Base-by-base conservation (phyloP, 306 rosid genomes). In the Inga leiocalycina region DNA sequence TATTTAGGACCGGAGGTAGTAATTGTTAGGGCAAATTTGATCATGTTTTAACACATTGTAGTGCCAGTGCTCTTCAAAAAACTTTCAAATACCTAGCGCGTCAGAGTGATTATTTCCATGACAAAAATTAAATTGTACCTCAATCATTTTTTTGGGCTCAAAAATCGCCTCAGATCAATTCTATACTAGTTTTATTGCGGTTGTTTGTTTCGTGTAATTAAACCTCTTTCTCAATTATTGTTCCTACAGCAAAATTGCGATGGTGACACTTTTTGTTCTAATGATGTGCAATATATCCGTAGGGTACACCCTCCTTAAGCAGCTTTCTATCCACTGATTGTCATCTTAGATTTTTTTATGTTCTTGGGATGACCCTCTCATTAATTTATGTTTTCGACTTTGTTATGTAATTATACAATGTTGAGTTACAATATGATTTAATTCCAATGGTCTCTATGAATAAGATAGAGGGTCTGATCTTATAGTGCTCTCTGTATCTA, bases 251-350 rank as follows among this genome's bases (percentile, higher is more conserved):
- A 81, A 71, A 44, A 83, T 75, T 46, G 87, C 71, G 11, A 59
- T 90, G 76, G 14, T 88, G 85, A 91, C 91, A 24, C 3, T 91
- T 46, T 16, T 92, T 27, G 94, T 92, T 45, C 91, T 92, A 10
- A 83, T 85, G 83, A 17, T 81, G 51, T 87, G 89, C 83, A 90
- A 96, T 3, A 85, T 92, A 71, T 94, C 98, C 1, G 82, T 88
- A 15, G 97, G 89, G 17, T 62, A 81, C 62, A 72, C 76, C 59
- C 93, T 94, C 74, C 15, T 83, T 70, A 61, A 8, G 6, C 81
- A 82, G 72, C 32, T 6, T 37, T 4, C 0, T 37, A 37, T 4
- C 39, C 39, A 4, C 14, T 86, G 86, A 86, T 10, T 82, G 44
- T 32, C 9, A 8, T 65, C 32, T 64, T 8, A 11, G 61, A 80